phyloP scores from a whole-genome alignment of 306 rosid species.

The Argentina anserina region DNA sequence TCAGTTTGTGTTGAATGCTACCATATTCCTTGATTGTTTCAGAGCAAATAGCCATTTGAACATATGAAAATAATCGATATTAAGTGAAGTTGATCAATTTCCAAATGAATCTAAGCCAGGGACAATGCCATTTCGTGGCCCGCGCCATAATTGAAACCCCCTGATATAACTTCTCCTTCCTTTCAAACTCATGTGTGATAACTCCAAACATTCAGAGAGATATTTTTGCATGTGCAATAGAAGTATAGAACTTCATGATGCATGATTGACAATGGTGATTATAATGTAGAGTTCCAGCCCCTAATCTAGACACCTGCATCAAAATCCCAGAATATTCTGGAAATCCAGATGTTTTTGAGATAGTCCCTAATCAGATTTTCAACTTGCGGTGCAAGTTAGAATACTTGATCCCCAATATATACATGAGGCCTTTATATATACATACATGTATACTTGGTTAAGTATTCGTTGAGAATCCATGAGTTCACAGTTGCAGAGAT shows the following conservation, averaged over 20 bases:
- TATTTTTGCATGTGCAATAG: too few relatives aligned
- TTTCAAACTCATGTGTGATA: not conserved
- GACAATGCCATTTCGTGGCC: too few relatives aligned
- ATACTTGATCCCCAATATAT: not conserved
- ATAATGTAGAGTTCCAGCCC: not conserved
- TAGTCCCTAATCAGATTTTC: too few relatives aligned
- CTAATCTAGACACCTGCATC: not conserved
- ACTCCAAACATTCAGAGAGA: not conserved
- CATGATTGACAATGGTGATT: not conserved
- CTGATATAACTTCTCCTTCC: too few relatives aligned
- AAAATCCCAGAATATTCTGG: too few relatives aligned
- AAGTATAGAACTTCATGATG: not conserved
- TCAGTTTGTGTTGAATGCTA: not conserved
- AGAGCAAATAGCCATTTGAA: not conserved
- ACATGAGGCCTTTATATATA: too few relatives aligned
- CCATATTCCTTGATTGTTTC: not conserved
- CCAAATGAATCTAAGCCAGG: too few relatives aligned
- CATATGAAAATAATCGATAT: too few relatives aligned
- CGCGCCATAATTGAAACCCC: too few relatives aligned
- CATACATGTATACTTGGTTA: too few relatives aligned
- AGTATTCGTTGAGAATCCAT: slow-evolving; percentile 87
- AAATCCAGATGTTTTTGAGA: too few relatives aligned
- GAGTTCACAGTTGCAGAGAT: slow-evolving; percentile 93
- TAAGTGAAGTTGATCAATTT: too few relatives aligned
- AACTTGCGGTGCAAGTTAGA: not conserved